A percentile compares a stretch with the other conserved stretches of the same genome.
These are phyloP conservation scores for Trametes versicolor DNA, from an alignment of 1,284 basidiomycete species.

Conservation along the genomic window DNA sequence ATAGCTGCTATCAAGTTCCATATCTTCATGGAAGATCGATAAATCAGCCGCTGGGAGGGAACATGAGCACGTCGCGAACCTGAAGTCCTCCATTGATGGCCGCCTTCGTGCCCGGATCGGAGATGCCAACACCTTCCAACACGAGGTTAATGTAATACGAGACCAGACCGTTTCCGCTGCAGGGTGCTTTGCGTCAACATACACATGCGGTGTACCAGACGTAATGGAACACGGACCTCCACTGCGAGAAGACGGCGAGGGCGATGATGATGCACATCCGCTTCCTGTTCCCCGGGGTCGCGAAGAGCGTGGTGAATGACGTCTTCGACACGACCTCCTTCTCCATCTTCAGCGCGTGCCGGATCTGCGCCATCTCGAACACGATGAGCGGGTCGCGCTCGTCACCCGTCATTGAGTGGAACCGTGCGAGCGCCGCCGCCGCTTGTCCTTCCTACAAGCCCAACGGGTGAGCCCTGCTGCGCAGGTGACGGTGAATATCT, in stretches of 20 bases:
- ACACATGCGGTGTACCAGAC: background rate
- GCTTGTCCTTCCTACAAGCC: conserved; percentile 58
- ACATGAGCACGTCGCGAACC: conserved; percentile 42
- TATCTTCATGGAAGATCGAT: conserved; percentile 20
- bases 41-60: background rate
- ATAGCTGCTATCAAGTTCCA: conserved; percentile 60
- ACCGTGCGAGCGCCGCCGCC: conserved; percentile 67
- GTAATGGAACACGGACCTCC: conserved; percentile 56
- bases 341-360: conserved; percentile 70
- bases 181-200: background rate
- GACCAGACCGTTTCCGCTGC: conserved; percentile 72
- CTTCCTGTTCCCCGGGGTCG: conserved; percentile 69
- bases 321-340: conserved; percentile 63
- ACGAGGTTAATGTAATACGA: conserved; percentile 75
- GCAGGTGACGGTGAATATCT: background rate
- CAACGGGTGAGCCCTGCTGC: background rate
- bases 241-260: conserved; percentile 75
- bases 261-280: conserved; percentile 76
- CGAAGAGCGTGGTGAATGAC: conserved; percentile 63
- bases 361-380: conserved; percentile 79
- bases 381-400: conserved; percentile 73
- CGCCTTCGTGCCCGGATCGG: conserved; percentile 60
- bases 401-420: conserved; percentile 70
- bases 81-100: conserved; percentile 72
- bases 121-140: conserved; percentile 67